Evolutionary conservation across 495 filamentous ascomycete species (phyloP).

Genomic region (Penicillium canariense): DNA sequence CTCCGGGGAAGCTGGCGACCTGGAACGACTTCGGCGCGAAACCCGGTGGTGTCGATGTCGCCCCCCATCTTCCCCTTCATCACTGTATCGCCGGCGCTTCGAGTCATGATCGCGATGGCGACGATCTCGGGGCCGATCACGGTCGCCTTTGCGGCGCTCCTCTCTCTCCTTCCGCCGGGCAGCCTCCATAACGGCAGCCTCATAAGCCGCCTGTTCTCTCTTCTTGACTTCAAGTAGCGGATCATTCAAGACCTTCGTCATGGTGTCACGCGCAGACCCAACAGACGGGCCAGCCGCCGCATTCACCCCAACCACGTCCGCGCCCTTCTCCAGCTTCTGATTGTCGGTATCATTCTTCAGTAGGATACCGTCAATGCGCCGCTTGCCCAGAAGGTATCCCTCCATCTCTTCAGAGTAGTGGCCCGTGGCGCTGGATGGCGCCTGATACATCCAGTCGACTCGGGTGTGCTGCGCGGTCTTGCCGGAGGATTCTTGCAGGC

Average conservation of each 20-base stretch:
- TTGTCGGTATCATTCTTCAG: slow-evolving; percentile 73
- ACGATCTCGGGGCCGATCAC: slow-evolving; percentile 23
- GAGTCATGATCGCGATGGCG: slow-evolving; percentile 25
- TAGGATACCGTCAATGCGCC: slow-evolving; percentile 79
- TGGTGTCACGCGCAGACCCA: slow-evolving; percentile 66
- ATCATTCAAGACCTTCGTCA: slow-evolving; percentile 82
- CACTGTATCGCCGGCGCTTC: slow-evolving; percentile 29
- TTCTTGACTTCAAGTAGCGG: slow-evolving; percentile 89
- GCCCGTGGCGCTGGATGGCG: slow-evolving; percentile 72
- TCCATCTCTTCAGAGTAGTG: slow-evolving; percentile 92
- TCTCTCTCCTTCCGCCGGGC: slow-evolving; percentile 67
- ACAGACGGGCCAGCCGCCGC: slow-evolving; percentile 58
- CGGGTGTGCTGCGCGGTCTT: slow-evolving; percentile 69
- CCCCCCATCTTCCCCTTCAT: slow-evolving; percentile 30
- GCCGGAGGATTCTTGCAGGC: slow-evolving; percentile 84
- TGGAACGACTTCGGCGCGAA: slow-evolving; percentile 34
- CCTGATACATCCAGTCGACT: slow-evolving; percentile 98
- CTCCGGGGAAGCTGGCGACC: slow-evolving; percentile 31
- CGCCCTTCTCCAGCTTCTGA: slow-evolving; percentile 78
- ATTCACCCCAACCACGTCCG: slow-evolving; percentile 63
- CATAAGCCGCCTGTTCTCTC: slow-evolving; percentile 86
- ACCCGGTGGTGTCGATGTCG: slow-evolving; percentile 25
- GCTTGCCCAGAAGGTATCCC: slow-evolving; percentile 87
- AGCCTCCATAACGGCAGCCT: slow-evolving; percentile 83
- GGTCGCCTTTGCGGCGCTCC: slow-evolving; percentile 40